These are phyloP conservation scores for Serendipita indica DNA, from an alignment of 768 basidiomycete genomes.

Conservation along the genomic window DNA sequence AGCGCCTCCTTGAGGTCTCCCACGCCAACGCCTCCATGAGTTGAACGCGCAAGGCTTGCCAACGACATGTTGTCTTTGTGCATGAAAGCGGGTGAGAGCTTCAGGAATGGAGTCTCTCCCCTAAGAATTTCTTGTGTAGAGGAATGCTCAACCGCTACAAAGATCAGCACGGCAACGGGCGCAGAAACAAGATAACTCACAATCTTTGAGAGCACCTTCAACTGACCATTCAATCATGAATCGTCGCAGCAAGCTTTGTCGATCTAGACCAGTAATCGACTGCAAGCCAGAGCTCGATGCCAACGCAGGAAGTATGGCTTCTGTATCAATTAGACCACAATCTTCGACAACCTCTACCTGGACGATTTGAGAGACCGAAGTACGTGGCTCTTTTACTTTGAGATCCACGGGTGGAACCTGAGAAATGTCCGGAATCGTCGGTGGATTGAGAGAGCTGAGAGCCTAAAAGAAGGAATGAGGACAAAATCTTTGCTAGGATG, in stretches of 20 bases:
- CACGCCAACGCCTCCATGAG: conserved; percentile 61
- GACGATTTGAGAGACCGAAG: too few species aligned
- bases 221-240: conserved; percentile 55
- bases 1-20: conserved; percentile 78
- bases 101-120: conserved; percentile 61
- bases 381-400: conserved; percentile 22
- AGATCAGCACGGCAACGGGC: neutral
- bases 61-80: conserved; percentile 81
- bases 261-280: conserved; percentile 49
- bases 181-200: too few species aligned
- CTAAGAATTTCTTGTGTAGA: conserved; percentile 41
- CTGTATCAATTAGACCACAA: conserved; percentile 28
- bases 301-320: conserved; percentile 42
- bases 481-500: neutral
- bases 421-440: conserved; percentile 18
- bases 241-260: conserved; percentile 36
- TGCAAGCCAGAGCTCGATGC: conserved; percentile 40
- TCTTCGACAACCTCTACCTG: too few species aligned
- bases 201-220: conserved; percentile 55
- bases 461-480: conserved; percentile 26
- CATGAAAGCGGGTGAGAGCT: conserved; percentile 76
- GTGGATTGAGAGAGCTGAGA: conserved; percentile 28
- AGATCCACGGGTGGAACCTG: conserved; percentile 19
- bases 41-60: conserved; percentile 66
- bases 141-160: conserved; percentile 40